These are phyloP conservation scores for Termitomyces heimii DNA, from an alignment of 768 basidiomycete species.

Conservation along the genomic window DNA sequence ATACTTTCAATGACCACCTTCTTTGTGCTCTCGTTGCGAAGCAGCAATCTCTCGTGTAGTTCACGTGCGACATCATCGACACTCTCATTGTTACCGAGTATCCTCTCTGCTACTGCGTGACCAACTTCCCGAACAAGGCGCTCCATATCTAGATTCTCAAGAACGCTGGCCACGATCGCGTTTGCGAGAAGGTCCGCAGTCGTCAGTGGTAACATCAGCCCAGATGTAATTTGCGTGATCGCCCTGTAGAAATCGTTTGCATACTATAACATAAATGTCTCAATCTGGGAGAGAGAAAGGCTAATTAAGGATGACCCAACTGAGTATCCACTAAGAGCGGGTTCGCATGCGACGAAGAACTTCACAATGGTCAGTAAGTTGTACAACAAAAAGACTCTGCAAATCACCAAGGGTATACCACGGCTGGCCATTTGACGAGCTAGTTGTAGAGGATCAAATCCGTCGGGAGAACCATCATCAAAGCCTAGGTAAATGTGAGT, in stretches of 20 bases:
- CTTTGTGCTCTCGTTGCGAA: slow-evolving; percentile 96
- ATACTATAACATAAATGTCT: slow-evolving; percentile 39
- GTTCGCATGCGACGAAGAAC: slow-evolving; percentile 99
- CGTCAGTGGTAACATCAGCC: slow-evolving; percentile 92
- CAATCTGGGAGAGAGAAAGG: background rate
- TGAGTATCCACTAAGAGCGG: slow-evolving; percentile 88
- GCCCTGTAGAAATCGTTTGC: slow-evolving; percentile 95
- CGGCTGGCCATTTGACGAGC: slow-evolving; percentile 85
- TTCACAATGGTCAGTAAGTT: slow-evolving; percentile 22
- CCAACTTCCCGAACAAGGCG: slow-evolving; percentile 93
- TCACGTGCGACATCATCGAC: slow-evolving; percentile 96
- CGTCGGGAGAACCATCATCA: slow-evolving; percentile 91
- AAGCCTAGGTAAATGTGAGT: slow-evolving; percentile 52
- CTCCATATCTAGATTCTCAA: slow-evolving; percentile 99
- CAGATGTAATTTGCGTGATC: slow-evolving; percentile 87
- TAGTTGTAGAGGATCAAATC: slow-evolving; percentile 82
- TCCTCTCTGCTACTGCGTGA: slow-evolving; percentile 85
- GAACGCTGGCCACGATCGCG: slow-evolving; percentile 93
- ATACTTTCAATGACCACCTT: slow-evolving; percentile 95
- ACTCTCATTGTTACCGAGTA: slow-evolving; percentile 89
- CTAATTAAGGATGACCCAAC: slow-evolving; percentile 35
- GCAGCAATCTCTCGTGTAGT: slow-evolving; percentile 82
- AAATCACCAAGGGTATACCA: slow-evolving; percentile 79
- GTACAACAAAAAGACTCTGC: background rate
- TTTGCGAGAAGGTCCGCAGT: slow-evolving; percentile 93